phyloP scores from a whole-genome alignment of 257 asterid species.

The Pogostemon cablin region DNA sequence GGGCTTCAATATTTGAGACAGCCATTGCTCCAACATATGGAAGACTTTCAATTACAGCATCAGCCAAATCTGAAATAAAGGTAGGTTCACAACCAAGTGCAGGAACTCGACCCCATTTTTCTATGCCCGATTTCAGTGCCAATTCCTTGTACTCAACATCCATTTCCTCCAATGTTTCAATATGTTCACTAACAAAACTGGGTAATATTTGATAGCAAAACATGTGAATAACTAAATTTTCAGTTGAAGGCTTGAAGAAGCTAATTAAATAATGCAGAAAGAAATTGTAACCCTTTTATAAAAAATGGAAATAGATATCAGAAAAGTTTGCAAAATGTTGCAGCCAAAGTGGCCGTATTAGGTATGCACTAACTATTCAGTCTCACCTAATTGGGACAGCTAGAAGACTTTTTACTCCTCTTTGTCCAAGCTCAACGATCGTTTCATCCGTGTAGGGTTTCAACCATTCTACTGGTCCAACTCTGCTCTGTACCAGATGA shows the following conservation, averaged over 20 bases:
- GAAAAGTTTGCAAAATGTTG: background rate
- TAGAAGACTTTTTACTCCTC: slow-evolving; percentile 92
- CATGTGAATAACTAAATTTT: slow-evolving; percentile 21
- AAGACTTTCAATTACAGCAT: slow-evolving; percentile 98
- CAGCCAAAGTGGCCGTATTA: slow-evolving; percentile 19
- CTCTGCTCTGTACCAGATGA: slow-evolving; percentile 87
- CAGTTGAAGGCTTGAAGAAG: slow-evolving; percentile 32
- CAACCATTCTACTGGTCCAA: slow-evolving; percentile 99
- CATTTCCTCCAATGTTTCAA: slow-evolving; percentile 97
- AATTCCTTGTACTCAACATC: slow-evolving; percentile 98
- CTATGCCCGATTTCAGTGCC: slow-evolving; percentile 90
- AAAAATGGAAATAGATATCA: background rate
- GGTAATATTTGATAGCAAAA: slow-evolving; percentile 23
- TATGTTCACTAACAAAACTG: slow-evolving; percentile 99
- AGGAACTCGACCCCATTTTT: slow-evolving; percentile 99
- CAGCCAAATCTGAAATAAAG: slow-evolving; percentile 93
- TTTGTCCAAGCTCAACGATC: slow-evolving; percentile 82
- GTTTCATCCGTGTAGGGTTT: slow-evolving; percentile 98
- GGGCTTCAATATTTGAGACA: slow-evolving; percentile 96
- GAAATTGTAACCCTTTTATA: background rate
- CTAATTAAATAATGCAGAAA: slow-evolving; percentile 26
- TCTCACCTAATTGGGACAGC: slow-evolving; percentile 97
- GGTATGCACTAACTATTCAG: slow-evolving; percentile 27
- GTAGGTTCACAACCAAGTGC: slow-evolving; percentile 95
- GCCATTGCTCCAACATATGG: slow-evolving; percentile 99